Percentiles rank a stretch among this genome's conserved stretches.
phyloP scores from a whole-genome alignment of 805 yeast genomes.

The Saccharomyces eubayanus region DNA sequence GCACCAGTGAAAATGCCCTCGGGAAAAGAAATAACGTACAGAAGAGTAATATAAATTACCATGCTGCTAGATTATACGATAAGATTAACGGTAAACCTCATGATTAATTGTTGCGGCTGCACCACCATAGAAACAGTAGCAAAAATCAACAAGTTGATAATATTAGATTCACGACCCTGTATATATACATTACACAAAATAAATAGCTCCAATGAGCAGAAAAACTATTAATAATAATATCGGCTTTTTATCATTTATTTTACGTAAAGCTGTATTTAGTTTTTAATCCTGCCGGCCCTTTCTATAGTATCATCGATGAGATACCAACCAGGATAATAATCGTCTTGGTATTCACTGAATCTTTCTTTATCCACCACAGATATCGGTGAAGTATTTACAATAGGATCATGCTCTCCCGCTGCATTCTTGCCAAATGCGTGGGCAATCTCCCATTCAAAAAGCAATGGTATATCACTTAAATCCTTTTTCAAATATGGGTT shows the following conservation, averaged over 20 bases:
- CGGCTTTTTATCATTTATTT: background rate
- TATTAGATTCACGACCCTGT: background rate
- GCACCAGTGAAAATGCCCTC: constrained; percentile 44
- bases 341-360: constrained; percentile 1
- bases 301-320: constrained; percentile 24
- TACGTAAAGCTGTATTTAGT: background rate
- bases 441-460: constrained; percentile 24
- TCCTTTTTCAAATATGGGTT: constrained; percentile 50
- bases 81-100: constrained; percentile 43
- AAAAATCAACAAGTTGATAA: background rate
- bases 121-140: background rate
- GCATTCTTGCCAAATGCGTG: constrained; percentile 13
- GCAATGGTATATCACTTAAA: constrained; percentile 1
- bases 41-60: constrained; percentile 43
- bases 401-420: background rate
- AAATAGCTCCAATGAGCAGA: background rate
- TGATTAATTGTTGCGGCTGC: constrained; percentile 13
- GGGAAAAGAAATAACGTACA: constrained; percentile 21
- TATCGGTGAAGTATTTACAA: constrained; percentile 3
- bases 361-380: constrained; percentile 10
- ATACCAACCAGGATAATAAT: constrained; percentile 30
- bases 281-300: constrained; percentile 28
- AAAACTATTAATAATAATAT: background rate
- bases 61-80: constrained; percentile 43
- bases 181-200: background rate